Evolutionary conservation across 2,329 filamentous ascomycete genomes (phyloP).

Genomic region (Colletotrichum tamarilloi): DNA sequence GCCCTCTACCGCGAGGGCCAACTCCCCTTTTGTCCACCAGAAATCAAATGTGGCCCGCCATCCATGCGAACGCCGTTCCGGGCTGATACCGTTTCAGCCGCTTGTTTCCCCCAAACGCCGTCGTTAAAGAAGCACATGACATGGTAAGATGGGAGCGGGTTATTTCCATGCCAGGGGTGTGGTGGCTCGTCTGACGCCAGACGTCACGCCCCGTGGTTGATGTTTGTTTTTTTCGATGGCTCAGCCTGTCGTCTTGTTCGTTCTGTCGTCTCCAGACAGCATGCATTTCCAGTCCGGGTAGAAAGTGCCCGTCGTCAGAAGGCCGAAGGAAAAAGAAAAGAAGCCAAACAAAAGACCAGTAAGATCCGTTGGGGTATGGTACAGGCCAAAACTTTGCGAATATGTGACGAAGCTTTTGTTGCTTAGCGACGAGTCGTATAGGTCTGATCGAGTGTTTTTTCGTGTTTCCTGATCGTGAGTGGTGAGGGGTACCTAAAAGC

Average conservation of each 20-base stretch:
- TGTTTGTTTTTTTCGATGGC: slow-evolving; percentile 17
- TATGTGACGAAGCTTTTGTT: slow-evolving; percentile 33
- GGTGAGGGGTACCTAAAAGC: slow-evolving; percentile 11
- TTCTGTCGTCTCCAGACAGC: slow-evolving; percentile 30
- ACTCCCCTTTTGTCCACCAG: slow-evolving; percentile 28
- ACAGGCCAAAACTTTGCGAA: slow-evolving; percentile 35
- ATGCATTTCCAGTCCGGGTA: slow-evolving; percentile 21
- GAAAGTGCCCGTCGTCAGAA: slow-evolving; percentile 33
- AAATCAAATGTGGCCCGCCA: slow-evolving; percentile 33
- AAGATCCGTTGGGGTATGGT: slow-evolving; percentile 35
- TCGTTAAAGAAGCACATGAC: slow-evolving; percentile 30
- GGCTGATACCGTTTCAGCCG: slow-evolving; percentile 34
- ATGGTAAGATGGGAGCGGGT: slow-evolving; percentile 32
- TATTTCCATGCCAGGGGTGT: slow-evolving; percentile 9
- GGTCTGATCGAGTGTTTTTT: slow-evolving; percentile 29
- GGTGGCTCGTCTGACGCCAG: slow-evolving; percentile 12
- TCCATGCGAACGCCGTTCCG: slow-evolving; percentile 32
- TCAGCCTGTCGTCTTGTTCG: slow-evolving; percentile 24
- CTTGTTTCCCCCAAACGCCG: slow-evolving; percentile 33
- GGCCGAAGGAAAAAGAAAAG: slow-evolving; percentile 33
- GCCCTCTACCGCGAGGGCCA: slow-evolving; percentile 23
- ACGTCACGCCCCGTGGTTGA: slow-evolving; percentile 6
- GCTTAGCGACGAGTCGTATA: slow-evolving; percentile 23
- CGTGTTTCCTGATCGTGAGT: slow-evolving; percentile 33
- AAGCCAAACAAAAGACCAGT: slow-evolving; percentile 35